These are phyloP conservation scores for Trichoderma koningii DNA, from an alignment of 2,329 filamentous ascomycete genomes.

Conservation along the genomic window DNA sequence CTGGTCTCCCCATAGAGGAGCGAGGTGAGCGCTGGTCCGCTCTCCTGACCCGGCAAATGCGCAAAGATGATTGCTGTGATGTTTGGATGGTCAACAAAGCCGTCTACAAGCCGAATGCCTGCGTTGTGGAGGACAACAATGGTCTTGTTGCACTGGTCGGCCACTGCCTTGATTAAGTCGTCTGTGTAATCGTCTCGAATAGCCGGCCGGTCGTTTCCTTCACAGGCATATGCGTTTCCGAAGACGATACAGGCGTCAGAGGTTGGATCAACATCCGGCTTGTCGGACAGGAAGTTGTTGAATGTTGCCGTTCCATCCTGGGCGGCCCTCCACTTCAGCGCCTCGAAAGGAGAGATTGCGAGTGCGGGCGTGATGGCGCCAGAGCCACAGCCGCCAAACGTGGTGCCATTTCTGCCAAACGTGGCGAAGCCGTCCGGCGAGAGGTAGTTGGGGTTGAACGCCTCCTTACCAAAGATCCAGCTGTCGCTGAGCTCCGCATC, in stretches of 20 bases:
- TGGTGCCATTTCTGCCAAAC: conserved; percentile 51
- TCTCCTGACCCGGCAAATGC: conserved; percentile 66
- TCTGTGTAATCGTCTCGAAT: conserved; percentile 69
- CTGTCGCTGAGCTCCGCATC: conserved; percentile 40
- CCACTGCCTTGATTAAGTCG: conserved; percentile 57
- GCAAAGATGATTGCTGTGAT: conserved; percentile 65
- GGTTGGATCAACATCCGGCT: conserved; percentile 51
- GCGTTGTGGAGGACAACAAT: conserved; percentile 67
- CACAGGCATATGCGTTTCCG: conserved; percentile 69
- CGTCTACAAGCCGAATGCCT: conserved; percentile 60
- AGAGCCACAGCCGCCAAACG: conserved; percentile 49
- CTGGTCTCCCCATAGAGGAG: conserved; percentile 60
- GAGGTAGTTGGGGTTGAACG: conserved; percentile 7
- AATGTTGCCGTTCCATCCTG: conserved; percentile 59
- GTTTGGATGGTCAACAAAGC: conserved; percentile 63
- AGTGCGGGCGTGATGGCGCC: conserved; percentile 51
- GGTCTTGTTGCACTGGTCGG: conserved; percentile 61
- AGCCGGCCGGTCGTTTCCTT: conserved; percentile 65
- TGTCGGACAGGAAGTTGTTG: conserved; percentile 57
- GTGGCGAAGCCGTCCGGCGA: not conserved
- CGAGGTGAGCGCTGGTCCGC: conserved; percentile 56
- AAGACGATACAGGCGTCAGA: conserved; percentile 69
- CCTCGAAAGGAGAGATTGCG: conserved; percentile 57
- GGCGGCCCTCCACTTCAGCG: conserved; percentile 53
- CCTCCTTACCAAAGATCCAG: conserved; percentile 44